Conservation (phyloP, 768 basidiomycete genomes). For the Sistotremastrum niveocremeum region DNA sequence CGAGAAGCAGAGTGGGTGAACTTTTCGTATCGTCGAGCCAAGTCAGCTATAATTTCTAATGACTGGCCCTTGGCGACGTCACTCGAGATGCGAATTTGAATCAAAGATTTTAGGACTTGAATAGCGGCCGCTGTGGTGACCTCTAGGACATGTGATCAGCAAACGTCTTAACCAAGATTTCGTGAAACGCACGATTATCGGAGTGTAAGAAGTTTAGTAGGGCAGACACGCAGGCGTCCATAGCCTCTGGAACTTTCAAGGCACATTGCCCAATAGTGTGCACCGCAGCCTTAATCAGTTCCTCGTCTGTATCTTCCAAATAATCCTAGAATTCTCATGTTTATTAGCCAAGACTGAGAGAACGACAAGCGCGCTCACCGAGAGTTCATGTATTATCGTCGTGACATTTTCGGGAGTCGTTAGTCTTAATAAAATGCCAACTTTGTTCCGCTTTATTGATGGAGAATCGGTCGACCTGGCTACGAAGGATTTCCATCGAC, state of each 20-base stretch:
- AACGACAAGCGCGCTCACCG: conserved; percentile 35
- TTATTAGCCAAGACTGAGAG: not conserved
- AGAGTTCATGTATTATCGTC: conserved; percentile 67
- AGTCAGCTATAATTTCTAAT: conserved; percentile 57
- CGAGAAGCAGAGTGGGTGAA: conserved; percentile 70
- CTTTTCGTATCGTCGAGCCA: conserved; percentile 66
- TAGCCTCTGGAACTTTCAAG: conserved; percentile 48
- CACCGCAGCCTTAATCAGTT: conserved; percentile 58
- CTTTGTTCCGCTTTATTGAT: conserved; percentile 60
- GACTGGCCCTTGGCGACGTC: conserved; percentile 25
- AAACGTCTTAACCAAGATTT: not conserved
- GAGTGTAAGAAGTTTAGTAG: conserved; percentile 74
- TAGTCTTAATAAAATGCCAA: conserved; percentile 56
- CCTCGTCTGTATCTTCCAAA: conserved; percentile 63
- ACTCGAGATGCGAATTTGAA: conserved; percentile 49
- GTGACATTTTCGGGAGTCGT: conserved; percentile 54
- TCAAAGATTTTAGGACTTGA: conserved; percentile 71
- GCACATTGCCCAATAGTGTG: conserved; percentile 71
- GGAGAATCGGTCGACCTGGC: conserved; percentile 53
- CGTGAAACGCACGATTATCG: conserved; percentile 40
- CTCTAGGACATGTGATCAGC: conserved; percentile 29
- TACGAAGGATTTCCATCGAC: conserved; percentile 32
- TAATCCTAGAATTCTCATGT: conserved; percentile 45
- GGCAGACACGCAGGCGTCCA: conserved; percentile 57
- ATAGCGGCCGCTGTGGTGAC: conserved; percentile 68